phyloP scores from a whole-genome alignment of 495 filamentous ascomycete species.

The Aspergillus nanangensis region DNA sequence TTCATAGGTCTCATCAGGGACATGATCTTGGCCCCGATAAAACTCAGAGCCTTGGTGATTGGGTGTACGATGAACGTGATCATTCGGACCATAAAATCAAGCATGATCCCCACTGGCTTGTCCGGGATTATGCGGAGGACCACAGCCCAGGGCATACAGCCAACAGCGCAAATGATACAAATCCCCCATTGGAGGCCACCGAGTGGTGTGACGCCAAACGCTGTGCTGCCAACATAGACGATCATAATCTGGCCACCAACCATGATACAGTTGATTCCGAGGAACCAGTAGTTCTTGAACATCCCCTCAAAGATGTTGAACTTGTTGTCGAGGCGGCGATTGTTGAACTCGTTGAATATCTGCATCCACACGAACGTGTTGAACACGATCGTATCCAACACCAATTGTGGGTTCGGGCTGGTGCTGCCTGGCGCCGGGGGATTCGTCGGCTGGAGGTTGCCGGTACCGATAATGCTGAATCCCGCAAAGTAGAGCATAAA shows the following conservation, averaged over 20 bases:
- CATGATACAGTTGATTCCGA: conserved; percentile 78
- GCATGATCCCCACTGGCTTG: conserved; percentile 42
- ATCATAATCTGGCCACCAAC: conserved; percentile 77
- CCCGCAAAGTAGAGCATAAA: conserved; percentile 76
- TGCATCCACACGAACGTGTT: conserved; percentile 98
- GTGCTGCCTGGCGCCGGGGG: conserved; percentile 37
- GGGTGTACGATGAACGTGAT: conserved; percentile 27
- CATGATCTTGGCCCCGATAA: conserved; percentile 14
- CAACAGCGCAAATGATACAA: conserved; percentile 63
- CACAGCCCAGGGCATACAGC: conserved; percentile 72
- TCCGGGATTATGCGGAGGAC: conserved; percentile 66
- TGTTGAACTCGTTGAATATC: conserved; percentile 94
- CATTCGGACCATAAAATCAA: conserved; percentile 25
- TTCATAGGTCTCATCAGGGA: conserved; percentile 18
- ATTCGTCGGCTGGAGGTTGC: no score
- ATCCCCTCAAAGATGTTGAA: conserved; percentile 89
- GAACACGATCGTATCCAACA: conserved; percentile 75
- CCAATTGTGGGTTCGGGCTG: conserved; percentile 30
- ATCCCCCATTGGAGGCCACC: conserved; percentile 70
- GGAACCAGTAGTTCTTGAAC: conserved; percentile 72
- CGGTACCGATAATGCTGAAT: conserved; percentile 50
- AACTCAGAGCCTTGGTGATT: conserved; percentile 15
- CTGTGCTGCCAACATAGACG: conserved; percentile 66
- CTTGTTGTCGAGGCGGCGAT: conserved; percentile 81
- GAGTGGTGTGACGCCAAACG: conserved; percentile 69